phyloP scores from a whole-genome alignment of 768 basidiomycete species.

The Chlorophyllum brunneum region DNA sequence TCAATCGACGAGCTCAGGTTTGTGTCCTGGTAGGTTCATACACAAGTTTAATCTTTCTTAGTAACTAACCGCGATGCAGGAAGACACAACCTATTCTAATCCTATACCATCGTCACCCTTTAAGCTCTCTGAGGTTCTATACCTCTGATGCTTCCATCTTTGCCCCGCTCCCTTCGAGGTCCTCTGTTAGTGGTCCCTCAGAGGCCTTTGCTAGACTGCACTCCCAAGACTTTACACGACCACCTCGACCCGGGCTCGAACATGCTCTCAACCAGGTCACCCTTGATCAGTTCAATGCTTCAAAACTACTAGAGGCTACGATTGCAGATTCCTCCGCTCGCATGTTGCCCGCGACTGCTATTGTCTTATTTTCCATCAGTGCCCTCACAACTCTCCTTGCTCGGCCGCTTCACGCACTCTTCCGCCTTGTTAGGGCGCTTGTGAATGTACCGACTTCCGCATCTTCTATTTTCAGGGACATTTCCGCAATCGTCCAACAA shows the following conservation, averaged over 20 bases:
- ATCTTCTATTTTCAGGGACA: background rate
- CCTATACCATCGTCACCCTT: conserved; percentile 51
- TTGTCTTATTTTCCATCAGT: conserved; percentile 9
- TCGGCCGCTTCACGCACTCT: conserved; percentile 3
- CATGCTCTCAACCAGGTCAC: conserved; percentile 1
- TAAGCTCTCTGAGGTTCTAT: conserved; percentile 62
- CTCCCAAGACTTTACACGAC: conserved; percentile 9
- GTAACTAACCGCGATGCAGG: background rate
- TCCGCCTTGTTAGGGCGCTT: background rate
- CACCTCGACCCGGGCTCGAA: background rate
- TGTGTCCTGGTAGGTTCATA: conserved; percentile 20
- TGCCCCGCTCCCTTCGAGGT: conserved; percentile 11
- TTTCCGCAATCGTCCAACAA: conserved; percentile 43
- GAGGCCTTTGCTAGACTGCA: background rate
- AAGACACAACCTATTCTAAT: conserved; percentile 28
- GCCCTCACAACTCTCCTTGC: conserved; percentile 4
- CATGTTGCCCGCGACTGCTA: conserved; percentile 8
- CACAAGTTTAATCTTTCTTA: conserved; percentile 9
- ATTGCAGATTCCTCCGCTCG: conserved; percentile 4
- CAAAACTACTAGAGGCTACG: conserved; percentile 1
- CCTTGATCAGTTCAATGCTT: conserved; percentile 10
- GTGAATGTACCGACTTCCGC: background rate
- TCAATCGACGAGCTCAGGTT: conserved; percentile 7
- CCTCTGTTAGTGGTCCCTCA: background rate
- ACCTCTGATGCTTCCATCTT: conserved; percentile 37